phyloP scores from a whole-genome alignment of 768 basidiomycete species.

The Pisolithus tinctorius region DNA sequence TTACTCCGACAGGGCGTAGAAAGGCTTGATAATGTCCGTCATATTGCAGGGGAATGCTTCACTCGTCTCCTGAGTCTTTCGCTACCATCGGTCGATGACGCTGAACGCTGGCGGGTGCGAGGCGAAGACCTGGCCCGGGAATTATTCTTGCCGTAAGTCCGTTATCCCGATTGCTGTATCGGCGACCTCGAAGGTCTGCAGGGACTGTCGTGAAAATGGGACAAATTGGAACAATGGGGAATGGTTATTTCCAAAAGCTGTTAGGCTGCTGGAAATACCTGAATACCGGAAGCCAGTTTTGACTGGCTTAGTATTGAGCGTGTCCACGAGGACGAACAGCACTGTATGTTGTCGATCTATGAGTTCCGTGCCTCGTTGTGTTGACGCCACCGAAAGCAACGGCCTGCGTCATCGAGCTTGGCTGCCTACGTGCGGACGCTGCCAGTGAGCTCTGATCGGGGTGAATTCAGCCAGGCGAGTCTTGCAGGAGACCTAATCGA shows the following conservation, averaged over 20 bases:
- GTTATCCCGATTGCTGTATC: not conserved
- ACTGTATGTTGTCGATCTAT: conserved; percentile 48
- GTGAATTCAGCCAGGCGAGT: conserved; percentile 40
- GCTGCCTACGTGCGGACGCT: conserved; percentile 49
- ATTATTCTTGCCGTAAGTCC: conserved; percentile 46
- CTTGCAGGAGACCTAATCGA: conserved; percentile 54
- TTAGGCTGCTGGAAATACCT: conserved; percentile 55
- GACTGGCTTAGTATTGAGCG: conserved; percentile 67
- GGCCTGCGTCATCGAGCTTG: conserved; percentile 56
- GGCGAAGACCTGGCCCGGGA: conserved; percentile 40
- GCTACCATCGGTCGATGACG: conserved; percentile 34
- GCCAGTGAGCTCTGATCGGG: conserved; percentile 31
- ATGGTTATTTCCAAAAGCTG: conserved; percentile 71
- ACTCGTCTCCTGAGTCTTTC: conserved; percentile 41
- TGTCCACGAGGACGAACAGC: conserved; percentile 79
- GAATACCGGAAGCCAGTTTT: conserved; percentile 60
- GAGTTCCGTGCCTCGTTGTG: conserved; percentile 3
- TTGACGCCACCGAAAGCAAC: conserved; percentile 45
- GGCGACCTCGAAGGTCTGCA: conserved; percentile 13
- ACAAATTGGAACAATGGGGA: conserved; percentile 61
- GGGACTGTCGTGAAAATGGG: conserved; percentile 26
- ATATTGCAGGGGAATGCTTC: conserved; percentile 65
- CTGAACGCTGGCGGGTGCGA: conserved; percentile 47
- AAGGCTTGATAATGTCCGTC: conserved; percentile 84
- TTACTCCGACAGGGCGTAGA: conserved; percentile 88